These are phyloP conservation scores for Vanrija sp. DNA, from an alignment of 1,284 basidiomycete genomes.

Conservation along the genomic window DNA sequence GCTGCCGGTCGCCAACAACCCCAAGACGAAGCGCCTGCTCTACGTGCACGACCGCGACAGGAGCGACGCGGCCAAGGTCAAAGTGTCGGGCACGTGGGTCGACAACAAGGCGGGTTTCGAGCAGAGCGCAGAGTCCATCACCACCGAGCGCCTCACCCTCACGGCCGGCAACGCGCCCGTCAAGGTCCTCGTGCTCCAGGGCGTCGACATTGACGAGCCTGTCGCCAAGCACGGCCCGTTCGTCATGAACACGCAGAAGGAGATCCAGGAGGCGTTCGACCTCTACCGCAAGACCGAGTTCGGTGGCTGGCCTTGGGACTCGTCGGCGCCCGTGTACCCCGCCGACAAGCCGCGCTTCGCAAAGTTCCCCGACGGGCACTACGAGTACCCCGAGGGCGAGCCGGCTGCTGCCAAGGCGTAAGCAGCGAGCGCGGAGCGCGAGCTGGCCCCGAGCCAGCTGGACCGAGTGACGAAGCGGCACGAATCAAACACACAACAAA, in stretches of 20 bases:
- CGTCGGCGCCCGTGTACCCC: constrained; percentile 3
- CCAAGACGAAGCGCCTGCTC: constrained; percentile 10
- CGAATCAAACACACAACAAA: no score
- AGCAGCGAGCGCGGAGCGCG: background rate
- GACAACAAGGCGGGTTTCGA: constrained; percentile 1
- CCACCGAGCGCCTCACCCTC: constrained; percentile 5
- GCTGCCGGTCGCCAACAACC: constrained; percentile 8
- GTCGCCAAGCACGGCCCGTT: constrained; percentile 16
- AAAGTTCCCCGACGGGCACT: constrained; percentile 8
- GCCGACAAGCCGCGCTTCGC: constrained; percentile 9
- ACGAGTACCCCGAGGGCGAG: constrained; percentile 6
- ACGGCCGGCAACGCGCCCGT: constrained; percentile 1
- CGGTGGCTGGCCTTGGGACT: constrained; percentile 9
- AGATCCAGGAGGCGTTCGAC: constrained; percentile 10
- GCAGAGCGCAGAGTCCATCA: background rate
- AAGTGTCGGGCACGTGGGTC: constrained; percentile 8
- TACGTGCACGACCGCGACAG: constrained; percentile 10
- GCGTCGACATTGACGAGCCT: constrained; percentile 13
- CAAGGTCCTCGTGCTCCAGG: constrained; percentile 16
- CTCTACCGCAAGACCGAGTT: constrained; percentile 16
- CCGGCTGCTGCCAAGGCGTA: background rate
- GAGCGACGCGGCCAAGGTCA: constrained; percentile 2
- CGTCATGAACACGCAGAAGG: constrained; percentile 17
- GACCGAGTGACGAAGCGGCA: no score
- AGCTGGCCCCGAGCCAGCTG: no score